Conservation (phyloP, 139 green algal genomes). For the Coccomyxa sp. region DNA sequence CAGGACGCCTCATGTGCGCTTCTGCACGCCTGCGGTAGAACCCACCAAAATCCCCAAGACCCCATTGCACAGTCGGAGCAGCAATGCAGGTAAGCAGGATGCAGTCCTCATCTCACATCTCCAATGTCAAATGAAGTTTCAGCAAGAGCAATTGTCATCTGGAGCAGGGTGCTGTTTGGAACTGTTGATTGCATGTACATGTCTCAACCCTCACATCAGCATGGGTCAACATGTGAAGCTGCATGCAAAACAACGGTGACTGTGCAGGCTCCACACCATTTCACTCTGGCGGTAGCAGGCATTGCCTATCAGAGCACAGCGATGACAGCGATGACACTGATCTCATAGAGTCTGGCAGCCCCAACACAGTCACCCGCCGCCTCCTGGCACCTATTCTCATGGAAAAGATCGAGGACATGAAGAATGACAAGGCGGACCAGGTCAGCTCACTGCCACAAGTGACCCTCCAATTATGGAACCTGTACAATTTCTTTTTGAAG, state of each 20-base stretch:
- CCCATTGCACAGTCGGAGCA: neutral
- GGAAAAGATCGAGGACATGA: neutral
- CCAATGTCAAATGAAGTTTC: too few species aligned
- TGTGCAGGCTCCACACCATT: neutral
- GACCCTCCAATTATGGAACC: too few species aligned
- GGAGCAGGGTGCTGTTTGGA: too few species aligned
- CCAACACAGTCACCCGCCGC: neutral
- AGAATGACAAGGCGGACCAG: too few species aligned
- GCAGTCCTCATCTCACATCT: too few species aligned
- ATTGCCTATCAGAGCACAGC: neutral
- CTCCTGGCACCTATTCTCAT: neutral
- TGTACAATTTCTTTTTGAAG: too few species aligned
- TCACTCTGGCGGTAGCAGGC: neutral
- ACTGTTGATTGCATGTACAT: too few species aligned
- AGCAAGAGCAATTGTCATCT: too few species aligned
- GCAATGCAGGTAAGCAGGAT: neutral
- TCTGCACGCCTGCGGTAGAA: neutral
- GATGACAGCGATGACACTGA: neutral
- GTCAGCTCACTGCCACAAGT: too few species aligned
- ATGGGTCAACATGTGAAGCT: too few species aligned
- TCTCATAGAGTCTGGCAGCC: neutral
- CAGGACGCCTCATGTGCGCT: neutral
- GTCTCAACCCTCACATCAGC: too few species aligned
- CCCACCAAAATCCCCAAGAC: neutral
- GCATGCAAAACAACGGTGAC: too few species aligned